These are phyloP conservation scores for Jaenimonas drosophilae DNA, from an alignment of 208 protist species.

Conservation along the genomic window DNA sequence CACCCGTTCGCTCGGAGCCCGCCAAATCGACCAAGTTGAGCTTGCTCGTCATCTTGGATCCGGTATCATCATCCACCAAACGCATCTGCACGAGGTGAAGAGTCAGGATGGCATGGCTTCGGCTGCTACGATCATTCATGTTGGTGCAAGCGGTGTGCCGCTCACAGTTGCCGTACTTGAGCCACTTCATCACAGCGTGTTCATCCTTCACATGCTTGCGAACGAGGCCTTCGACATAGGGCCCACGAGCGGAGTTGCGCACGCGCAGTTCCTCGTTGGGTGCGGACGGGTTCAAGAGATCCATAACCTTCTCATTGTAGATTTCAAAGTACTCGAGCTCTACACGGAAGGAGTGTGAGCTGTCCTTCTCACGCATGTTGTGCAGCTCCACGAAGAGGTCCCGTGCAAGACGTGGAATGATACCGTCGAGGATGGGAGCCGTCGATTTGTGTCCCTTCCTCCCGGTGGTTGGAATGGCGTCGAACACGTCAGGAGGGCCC, in stretches of 20 bases:
- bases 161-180: conserved; percentile 63
- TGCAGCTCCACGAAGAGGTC: conserved; percentile 58
- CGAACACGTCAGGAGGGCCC: conserved; percentile 23
- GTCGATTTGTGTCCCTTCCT: conserved; percentile 21
- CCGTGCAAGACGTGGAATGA: conserved; percentile 61
- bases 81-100: conserved; percentile 56
- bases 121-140: conserved; percentile 83
- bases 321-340: conserved; percentile 85
- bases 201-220: conserved; percentile 35
- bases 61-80: conserved; percentile 39
- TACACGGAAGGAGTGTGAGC: conserved; percentile 59
- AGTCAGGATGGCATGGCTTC: conserved; percentile 84
- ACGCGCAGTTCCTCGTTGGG: conserved; percentile 59
- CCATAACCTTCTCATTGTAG: conserved; percentile 87
- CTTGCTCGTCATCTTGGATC: conserved; percentile 50
- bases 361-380: conserved; percentile 41
- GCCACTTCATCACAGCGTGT: conserved; percentile 54
- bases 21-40: conserved; percentile 92
- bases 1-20: conserved; percentile 80
- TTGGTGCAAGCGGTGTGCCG: conserved; percentile 77
- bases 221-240: conserved; percentile 70
- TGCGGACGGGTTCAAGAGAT: conserved; percentile 40
- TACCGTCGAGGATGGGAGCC: conserved; percentile 49
- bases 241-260: conserved; percentile 43
- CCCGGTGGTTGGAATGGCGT: background rate